Base-by-base conservation (phyloP, 164 flowering plant genomes). In the Sextonia rubra region DNA sequence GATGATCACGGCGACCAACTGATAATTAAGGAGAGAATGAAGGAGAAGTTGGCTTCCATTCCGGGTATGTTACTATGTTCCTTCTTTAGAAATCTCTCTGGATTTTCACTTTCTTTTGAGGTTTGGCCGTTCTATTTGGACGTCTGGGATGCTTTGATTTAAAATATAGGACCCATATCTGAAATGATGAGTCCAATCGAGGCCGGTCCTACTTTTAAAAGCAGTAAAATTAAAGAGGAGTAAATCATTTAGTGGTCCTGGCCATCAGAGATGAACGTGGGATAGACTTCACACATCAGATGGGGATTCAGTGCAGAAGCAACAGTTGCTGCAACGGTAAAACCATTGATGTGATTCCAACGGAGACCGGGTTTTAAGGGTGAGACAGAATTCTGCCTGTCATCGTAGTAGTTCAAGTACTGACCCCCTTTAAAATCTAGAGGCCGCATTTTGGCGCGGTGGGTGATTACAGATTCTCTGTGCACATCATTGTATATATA, bases 21-120 rank as follows among this genome's bases (percentile, higher is more conserved):
- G 78, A 72, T 7, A 29, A 71, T 58, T 68, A 77, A 26, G 6
- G 24, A n/a, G 49, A 66, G 8, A 44, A 52, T 18, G 22, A 66
- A 32, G 52, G 52, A 24, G 60, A 64, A 24, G 60, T 17, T 9
- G 5, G 47, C 60, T 47, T 32, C 69, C 47, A 60, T 65, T 27
- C 20, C 79, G n/a, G 77, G 79, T 73, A 69, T 70, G 76, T 44
- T 14, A 22, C 6, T 24, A 3, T 18, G 6, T 37, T 15, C 9
- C 47, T 55, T 48, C 9, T 32, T 37, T 37, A 37, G 44, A 6
- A 26, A 15, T 3, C 14, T 48, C 24, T 24, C 23, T 24, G 5
- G 27, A 23, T 52, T 9, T 22, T 3, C 3, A 0, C 32, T 44
- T 26, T 22, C 3, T 27, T 64, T 27, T 64, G 17, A 20, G 22